Evolutionary conservation across 1,284 basidiomycete genomes (phyloP), one percentile per base, ranked within the genome.

Genomic region (Cystobasidium sp.): DNA sequence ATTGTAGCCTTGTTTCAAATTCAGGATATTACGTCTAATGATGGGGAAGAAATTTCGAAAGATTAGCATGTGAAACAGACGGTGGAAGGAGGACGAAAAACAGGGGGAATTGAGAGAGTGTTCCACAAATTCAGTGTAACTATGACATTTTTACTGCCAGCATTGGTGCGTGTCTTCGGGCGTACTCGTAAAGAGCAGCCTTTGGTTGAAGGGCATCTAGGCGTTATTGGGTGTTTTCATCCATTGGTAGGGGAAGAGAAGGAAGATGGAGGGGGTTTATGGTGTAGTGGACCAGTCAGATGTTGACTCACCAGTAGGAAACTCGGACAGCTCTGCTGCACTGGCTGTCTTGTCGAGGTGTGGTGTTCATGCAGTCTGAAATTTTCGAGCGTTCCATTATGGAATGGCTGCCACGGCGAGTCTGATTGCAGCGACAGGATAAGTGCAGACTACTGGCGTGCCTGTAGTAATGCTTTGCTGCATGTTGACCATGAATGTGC

Each of bases 121-220:
- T 41, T 39, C 5, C 31, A 31, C 31, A 31, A 41, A 59, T 59
- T 59, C 56, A 59, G 56, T 59, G 56, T 59, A 59, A 59, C 56
- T 59, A 59, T 59, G 56, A 59, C 56, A 59, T 59, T 59, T 59
- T 31, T 59, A 59, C 56, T 59, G 56, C 56, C 56, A 59, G 56
- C 56, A 59, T n/a, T 41, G 56, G 31, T 59, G 31, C 56, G 56
- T 41, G 56, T 59, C 31, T 43, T 59, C 56, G 37, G 43, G 56
- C 56, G 12, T 18, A 59, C 56, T 59, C 56, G 56, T 41, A 18
- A 43, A 59, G 56, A 59, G 56, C 56, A 59, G 56, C 56, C 43
- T 53, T 59, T 31, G 39, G 43, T 18, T 43, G 56, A 39, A 59
- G 31, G 56, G 39, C 56, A 59, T 41, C 56, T 59, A 43, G 56